Percentiles rank a stretch among this genome's conserved stretches.
Evolutionary conservation across 73 alveolate genomes (phyloP).

Genomic region (Effrenium voratum): DNA sequence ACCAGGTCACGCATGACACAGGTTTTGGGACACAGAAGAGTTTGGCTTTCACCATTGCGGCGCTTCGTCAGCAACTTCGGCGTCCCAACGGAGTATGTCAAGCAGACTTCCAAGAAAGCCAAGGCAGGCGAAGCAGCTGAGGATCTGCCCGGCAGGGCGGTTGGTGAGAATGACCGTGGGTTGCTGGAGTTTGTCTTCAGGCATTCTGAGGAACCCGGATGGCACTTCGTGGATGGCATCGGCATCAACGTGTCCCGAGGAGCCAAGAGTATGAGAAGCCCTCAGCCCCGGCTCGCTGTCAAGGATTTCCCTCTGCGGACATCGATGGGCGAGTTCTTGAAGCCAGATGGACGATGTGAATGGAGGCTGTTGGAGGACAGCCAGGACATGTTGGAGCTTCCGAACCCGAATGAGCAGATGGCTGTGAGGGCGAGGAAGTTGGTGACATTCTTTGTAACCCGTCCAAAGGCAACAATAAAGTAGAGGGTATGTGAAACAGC

Average conservation of each 20-base stretch:
- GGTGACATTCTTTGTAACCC: not conserved
- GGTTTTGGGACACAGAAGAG: conserved; percentile 26
- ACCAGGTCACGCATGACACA: not conserved
- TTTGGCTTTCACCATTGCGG: not conserved
- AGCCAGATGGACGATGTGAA: not conserved
- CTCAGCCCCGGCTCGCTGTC: not conserved
- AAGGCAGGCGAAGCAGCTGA: not conserved
- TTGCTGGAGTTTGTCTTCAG: not conserved
- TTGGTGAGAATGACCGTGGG: not conserved
- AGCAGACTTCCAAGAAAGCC: not conserved
- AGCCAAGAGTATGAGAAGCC: conserved; percentile 2
- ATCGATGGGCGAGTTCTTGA: not conserved
- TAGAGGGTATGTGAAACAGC: not conserved
- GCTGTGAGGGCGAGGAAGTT: not conserved
- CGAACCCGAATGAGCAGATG: not conserved
- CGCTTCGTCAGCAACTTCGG: not conserved
- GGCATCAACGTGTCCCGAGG: not conserved
- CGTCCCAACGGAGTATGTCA: not conserved
- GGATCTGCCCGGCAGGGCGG: not conserved
- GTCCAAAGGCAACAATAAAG: not conserved
- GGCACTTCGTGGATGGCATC: conserved; percentile 1
- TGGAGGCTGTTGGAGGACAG: conserved; percentile 8
- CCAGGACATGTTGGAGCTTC: not conserved
- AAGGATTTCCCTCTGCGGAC: conserved; percentile 12
- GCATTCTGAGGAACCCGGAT: not conserved